Conservation (phyloP, 1,284 basidiomycete species). For the Singerocomus rubriflavus region DNA sequence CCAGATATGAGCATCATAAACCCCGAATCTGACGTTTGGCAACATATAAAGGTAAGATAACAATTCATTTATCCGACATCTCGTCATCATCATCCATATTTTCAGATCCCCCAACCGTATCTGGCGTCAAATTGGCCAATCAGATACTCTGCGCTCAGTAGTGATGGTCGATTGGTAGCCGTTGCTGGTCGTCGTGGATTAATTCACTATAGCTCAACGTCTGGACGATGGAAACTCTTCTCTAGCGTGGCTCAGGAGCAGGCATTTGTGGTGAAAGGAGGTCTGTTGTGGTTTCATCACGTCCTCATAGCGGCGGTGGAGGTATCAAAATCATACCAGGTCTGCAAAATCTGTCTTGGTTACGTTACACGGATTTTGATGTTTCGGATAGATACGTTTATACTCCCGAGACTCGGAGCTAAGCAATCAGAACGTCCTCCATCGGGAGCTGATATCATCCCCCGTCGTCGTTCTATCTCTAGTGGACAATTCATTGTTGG, state of each 20-base stretch:
- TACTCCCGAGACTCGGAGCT: slow-evolving; percentile 96
- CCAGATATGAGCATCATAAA: slow-evolving; percentile 98
- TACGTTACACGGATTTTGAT: slow-evolving; percentile 4
- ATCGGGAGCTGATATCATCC: slow-evolving; percentile 76
- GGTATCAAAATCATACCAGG: slow-evolving; percentile 76
- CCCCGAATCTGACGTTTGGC: slow-evolving; percentile 98
- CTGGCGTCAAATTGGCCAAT: slow-evolving; percentile 94
- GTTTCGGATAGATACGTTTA: slow-evolving; percentile 62
- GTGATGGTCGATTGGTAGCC: slow-evolving; percentile 89
- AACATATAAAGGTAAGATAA: slow-evolving; percentile 77
- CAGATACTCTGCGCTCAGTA: slow-evolving; percentile 87
- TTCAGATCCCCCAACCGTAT: slow-evolving; percentile 84
- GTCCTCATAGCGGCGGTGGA: slow-evolving; percentile 92
- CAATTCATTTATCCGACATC: neutral
- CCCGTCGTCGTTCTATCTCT: slow-evolving; percentile 85
- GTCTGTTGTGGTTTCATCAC: slow-evolving; percentile 96
- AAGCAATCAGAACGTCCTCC: slow-evolving; percentile 81
- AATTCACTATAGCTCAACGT: slow-evolving; percentile 90
- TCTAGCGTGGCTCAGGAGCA: slow-evolving; percentile 84
- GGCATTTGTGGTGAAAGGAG: slow-evolving; percentile 86
- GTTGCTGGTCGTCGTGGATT: slow-evolving; percentile 91
- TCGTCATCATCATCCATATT: neutral
- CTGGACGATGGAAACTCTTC: slow-evolving; percentile 95
- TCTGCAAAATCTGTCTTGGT: slow-evolving; percentile 27
- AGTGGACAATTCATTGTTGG: slow-evolving; percentile 94